Conservation (phyloP, 495 filamentous ascomycete species). For the Apiosordaria backusii region DNA sequence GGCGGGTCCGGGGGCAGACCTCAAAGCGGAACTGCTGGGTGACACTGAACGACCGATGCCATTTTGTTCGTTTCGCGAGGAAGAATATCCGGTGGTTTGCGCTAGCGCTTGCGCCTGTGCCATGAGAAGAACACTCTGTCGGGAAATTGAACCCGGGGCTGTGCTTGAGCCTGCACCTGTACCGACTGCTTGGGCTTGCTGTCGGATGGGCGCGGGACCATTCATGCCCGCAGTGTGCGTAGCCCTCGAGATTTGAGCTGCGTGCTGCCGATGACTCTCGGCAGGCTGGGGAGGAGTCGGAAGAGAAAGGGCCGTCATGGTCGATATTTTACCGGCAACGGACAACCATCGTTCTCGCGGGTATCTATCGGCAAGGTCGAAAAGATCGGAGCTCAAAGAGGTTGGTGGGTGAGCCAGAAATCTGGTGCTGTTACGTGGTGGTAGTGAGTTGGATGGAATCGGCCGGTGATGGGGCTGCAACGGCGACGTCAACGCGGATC, state of each 20-base stretch:
- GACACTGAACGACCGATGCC: constrained; percentile 11
- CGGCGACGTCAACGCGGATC: constrained; percentile 12
- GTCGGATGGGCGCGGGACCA: constrained; percentile 19
- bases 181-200: background rate
- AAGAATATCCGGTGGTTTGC: background rate
- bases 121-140: background rate
- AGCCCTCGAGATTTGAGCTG: constrained; percentile 15
- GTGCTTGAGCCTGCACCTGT: background rate
- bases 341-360: constrained; percentile 19
- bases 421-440: background rate
- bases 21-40: constrained; percentile 3
- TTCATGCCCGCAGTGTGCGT: constrained; percentile 10
- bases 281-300: constrained; percentile 16
- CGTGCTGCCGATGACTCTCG: constrained; percentile 20
- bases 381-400: background rate
- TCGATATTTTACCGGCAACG: constrained; percentile 15
- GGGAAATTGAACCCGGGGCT: background rate
- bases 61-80: background rate
- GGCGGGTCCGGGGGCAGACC: constrained; percentile 2
- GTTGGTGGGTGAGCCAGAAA: background rate
- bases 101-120: background rate
- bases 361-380: background rate
- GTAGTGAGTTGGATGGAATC: background rate
- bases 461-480: background rate
- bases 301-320: constrained; percentile 33